Percentiles rank a stretch among this genome's conserved stretches.
These are phyloP conservation scores for Aleurites moluccanus DNA, from an alignment of 441 rosid genomes.

Conservation along the genomic window DNA sequence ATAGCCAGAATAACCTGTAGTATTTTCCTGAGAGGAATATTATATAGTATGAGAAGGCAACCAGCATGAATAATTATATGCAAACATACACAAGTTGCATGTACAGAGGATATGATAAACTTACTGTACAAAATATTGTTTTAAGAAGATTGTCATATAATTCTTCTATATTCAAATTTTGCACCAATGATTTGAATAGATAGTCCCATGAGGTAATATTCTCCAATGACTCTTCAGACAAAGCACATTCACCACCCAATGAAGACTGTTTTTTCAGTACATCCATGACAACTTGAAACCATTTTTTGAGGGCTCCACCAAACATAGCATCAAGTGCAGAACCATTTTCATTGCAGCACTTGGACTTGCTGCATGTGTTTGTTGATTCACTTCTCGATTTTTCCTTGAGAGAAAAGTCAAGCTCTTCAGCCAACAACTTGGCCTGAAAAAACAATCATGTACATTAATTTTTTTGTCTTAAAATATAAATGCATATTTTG, in stretches of 20 bases:
- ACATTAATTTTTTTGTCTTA: neutral
- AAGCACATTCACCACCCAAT: conserved; percentile 29
- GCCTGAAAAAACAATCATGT: conserved; percentile 46
- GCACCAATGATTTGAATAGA: conserved; percentile 49
- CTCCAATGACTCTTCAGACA: conserved; percentile 41
- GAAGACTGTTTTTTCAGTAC: conserved; percentile 50
- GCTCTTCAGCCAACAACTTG: conserved; percentile 51
- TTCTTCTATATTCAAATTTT: conserved; percentile 48
- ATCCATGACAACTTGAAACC: conserved; percentile 41
- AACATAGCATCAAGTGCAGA: conserved; percentile 43
- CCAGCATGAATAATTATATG: conserved; percentile 10
- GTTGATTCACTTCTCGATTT: conserved; percentile 27
- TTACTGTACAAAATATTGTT: conserved; percentile 56
- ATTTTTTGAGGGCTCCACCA: conserved; percentile 40
- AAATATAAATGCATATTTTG: neutral
- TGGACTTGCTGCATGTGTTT: conserved; percentile 14
- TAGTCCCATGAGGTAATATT: conserved; percentile 67
- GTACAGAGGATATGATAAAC: conserved; percentile 28
- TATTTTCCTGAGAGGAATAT: conserved; percentile 55
- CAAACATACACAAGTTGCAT: neutral
- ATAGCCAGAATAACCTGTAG: conserved; percentile 38
- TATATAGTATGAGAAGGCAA: conserved; percentile 20
- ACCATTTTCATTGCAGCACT: conserved; percentile 17
- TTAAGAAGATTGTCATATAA: conserved; percentile 52
- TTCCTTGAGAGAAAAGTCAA: conserved; percentile 33